A percentile compares a stretch with the other conserved stretches of the same genome.
These are phyloP conservation scores for Hygrophorus pudorinus DNA, from an alignment of 768 basidiomycete genomes.

Conservation along the genomic window DNA sequence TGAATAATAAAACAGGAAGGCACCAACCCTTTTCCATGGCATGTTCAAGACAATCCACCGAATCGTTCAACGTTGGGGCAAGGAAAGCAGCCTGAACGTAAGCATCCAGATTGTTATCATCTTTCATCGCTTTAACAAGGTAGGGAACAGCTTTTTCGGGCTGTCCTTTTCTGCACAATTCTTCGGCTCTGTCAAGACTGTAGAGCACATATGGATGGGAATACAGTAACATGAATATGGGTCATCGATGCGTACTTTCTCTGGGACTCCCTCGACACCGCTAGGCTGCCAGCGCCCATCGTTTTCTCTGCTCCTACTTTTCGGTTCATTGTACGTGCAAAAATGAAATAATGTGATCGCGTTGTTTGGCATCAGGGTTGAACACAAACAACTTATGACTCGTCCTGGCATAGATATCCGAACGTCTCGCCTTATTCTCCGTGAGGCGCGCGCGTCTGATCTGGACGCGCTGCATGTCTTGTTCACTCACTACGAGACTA, in stretches of 20 bases:
- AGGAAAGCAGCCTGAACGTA: constrained; percentile 27
- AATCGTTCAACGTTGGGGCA: constrained; percentile 16
- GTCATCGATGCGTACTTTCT: constrained; percentile 18
- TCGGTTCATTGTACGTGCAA: constrained; percentile 13
- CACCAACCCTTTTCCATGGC: too few species aligned
- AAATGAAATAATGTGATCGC: too few species aligned
- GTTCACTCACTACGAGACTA: too few species aligned
- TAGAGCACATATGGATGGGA: not conserved
- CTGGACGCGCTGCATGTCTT: too few species aligned
- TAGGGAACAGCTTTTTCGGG: constrained; percentile 28
- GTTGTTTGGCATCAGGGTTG: too few species aligned
- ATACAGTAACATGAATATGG: not conserved
- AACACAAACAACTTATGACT: too few species aligned
- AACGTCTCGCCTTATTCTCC: too few species aligned
- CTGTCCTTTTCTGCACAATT: constrained; percentile 21
- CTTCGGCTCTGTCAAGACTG: constrained; percentile 28
- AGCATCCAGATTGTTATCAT: constrained; percentile 31
- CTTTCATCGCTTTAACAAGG: constrained; percentile 28
- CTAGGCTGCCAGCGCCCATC: constrained; percentile 19
- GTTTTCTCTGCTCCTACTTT: constrained; percentile 15
- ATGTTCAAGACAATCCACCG: constrained; percentile 18
- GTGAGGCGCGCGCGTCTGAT: too few species aligned
- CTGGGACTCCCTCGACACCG: constrained; percentile 19
- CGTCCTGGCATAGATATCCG: too few species aligned
- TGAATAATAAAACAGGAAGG: too few species aligned